Percentiles rank a stretch among this genome's conserved stretches.
These are phyloP conservation scores for Discostella stelligeroides DNA, from an alignment of 108 stramenopile genomes.

Conservation along the genomic window DNA sequence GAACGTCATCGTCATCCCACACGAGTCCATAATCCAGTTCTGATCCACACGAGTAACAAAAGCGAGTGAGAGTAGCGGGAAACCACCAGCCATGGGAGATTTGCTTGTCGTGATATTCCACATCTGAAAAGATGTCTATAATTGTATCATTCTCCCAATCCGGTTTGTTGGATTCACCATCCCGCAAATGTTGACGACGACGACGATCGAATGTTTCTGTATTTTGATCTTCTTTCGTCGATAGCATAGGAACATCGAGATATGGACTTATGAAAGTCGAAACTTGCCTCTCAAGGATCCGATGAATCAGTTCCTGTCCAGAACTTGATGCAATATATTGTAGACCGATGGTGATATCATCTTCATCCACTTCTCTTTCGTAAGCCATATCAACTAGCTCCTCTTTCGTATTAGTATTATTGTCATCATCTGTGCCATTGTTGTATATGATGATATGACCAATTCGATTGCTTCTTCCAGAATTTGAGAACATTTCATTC, in stretches of 20 bases:
- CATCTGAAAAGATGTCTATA: slow-evolving; percentile 9
- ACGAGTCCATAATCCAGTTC: slow-evolving; percentile 21
- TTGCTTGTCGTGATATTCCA: slow-evolving; percentile 5
- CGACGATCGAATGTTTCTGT: no score
- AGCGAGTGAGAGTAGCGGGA: slow-evolving; percentile 37
- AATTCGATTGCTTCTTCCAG: slow-evolving; percentile 31
- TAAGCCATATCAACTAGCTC: slow-evolving; percentile 30
- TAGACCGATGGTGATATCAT: slow-evolving; percentile 24
- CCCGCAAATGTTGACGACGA: no score
- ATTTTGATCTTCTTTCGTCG: not conserved
- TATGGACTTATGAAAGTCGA: slow-evolving; percentile 9
- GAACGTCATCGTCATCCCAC: not conserved
- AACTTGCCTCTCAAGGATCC: slow-evolving; percentile 21
- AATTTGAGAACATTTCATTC: slow-evolving; percentile 25
- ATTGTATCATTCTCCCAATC: slow-evolving; percentile 15
- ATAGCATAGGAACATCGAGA: slow-evolving; percentile 19
- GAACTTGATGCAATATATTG: slow-evolving; percentile 23
- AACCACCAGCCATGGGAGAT: slow-evolving; percentile 41
- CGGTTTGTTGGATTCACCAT: no score
- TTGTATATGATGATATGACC: slow-evolving; percentile 38
- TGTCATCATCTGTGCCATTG: slow-evolving; percentile 25
- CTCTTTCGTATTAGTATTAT: slow-evolving; percentile 10
- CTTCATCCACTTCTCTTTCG: not conserved
- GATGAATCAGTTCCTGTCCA: slow-evolving; percentile 23
- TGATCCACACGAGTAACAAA: slow-evolving; percentile 30